Evolutionary conservation across 352 stramenopile species (phyloP), one percentile per base, ranked within the genome.

Genomic region (Elongisporangium undulatum): DNA sequence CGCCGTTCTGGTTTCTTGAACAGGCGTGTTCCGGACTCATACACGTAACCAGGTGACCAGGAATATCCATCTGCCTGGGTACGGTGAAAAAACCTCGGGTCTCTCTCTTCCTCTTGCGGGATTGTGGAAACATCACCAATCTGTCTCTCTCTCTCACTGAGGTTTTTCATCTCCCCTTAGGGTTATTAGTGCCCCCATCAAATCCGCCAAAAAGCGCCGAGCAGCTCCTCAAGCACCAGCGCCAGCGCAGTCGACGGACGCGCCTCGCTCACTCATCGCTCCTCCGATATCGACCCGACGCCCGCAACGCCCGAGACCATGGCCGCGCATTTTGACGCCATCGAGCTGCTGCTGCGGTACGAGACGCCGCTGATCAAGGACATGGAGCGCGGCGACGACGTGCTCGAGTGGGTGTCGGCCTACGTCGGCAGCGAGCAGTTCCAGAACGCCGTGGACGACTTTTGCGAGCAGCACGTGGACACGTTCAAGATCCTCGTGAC

Each of bases 351-450:
- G 55, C 74, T 76, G 53, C 80, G 83, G 60, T 92, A 90, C 59
- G 80, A 92, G 72, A 89, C 82, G 66, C 83, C 83, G 54, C 68
- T 89, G 55, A 71, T 92, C 49, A 90, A 90, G 63, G 83, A 92
- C 67, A 92, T 92, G 83, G 83, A 92, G 66, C 59, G 71, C 39
- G 75, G 76, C 29, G 83, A 92, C 52, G 83, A 92, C 59, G 81
- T 92, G 48, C 78, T 92, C 41, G 83, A 92, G 62, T 92, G 83
- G 83, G 83, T 92, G 52, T 71, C 83, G 0, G 81, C 83, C 19
- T 88, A 77, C 56, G 76, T 92, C 26, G 83, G 83, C 51, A 89
- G 79, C 58, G 83, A 92, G 24, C 59, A 48, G 48, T 92, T 92
- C 64, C 83, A 84, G 58, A 72, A 86, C 39, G 48, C 61, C 13